Conservation (phyloP, 306 rosid genomes). For the Trifolium fragiferum region DNA sequence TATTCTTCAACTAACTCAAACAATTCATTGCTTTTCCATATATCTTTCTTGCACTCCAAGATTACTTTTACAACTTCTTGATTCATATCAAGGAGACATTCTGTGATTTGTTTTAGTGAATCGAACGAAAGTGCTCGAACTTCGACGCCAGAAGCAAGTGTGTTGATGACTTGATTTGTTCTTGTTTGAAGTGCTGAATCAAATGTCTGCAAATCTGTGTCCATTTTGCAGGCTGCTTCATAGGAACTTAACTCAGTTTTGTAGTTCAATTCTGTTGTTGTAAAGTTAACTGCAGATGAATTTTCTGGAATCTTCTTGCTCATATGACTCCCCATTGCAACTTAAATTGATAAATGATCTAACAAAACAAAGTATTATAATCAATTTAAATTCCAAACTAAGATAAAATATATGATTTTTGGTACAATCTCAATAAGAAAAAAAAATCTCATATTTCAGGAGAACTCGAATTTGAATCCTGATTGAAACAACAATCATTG, state of each 20-base stretch:
- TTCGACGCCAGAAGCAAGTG: slow-evolving; percentile 80
- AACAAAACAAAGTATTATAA: slow-evolving; percentile 21
- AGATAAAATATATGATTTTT: slow-evolving; percentile 13
- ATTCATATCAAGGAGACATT: slow-evolving; percentile 88
- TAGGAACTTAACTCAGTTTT: slow-evolving; percentile 71
- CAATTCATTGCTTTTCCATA: slow-evolving; percentile 86
- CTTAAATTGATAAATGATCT: slow-evolving; percentile 45
- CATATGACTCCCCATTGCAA: slow-evolving; percentile 73
- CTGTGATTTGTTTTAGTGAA: slow-evolving; percentile 79
- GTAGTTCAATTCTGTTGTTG: slow-evolving; percentile 52
- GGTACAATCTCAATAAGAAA: background rate
- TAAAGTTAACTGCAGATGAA: slow-evolving; percentile 49
- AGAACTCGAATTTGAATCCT: too few relatives aligned
- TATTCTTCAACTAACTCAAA: slow-evolving; percentile 92
- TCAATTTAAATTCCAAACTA: slow-evolving; percentile 42
- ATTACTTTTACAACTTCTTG: slow-evolving; percentile 92
- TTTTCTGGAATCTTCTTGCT: slow-evolving; percentile 72
- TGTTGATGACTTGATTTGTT: slow-evolving; percentile 77
- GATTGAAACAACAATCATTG: too few relatives aligned
- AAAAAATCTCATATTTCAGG: background rate
- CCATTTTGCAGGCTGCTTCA: slow-evolving; percentile 83
- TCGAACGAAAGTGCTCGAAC: slow-evolving; percentile 86
- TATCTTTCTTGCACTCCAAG: slow-evolving; percentile 91
- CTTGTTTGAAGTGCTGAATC: slow-evolving; percentile 75
- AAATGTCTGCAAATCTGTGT: slow-evolving; percentile 73